These are phyloP conservation scores for Nemophila menziesii DNA, from an alignment of 257 asterid genomes.

Conservation along the genomic window DNA sequence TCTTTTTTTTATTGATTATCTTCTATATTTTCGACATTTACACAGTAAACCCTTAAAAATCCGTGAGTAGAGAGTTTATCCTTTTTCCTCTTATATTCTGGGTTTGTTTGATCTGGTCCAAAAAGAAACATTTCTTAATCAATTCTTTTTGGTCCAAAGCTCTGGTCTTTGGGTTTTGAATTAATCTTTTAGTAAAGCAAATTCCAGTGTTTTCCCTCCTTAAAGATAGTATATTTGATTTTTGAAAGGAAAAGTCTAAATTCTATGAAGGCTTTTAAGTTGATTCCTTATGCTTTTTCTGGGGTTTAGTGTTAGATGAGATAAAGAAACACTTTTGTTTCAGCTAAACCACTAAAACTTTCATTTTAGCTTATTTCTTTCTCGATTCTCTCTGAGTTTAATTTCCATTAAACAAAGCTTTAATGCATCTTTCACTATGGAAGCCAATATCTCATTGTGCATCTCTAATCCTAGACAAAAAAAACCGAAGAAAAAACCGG, in stretches of 20 bases:
- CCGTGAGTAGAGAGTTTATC: neutral
- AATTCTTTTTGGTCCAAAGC: slow-evolving; percentile 12
- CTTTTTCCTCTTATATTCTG: slow-evolving; percentile 6
- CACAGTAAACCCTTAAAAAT: slow-evolving; percentile 1
- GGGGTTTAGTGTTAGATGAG: slow-evolving; percentile 37
- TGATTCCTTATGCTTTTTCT: slow-evolving; percentile 60
- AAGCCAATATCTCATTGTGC: slow-evolving; percentile 97
- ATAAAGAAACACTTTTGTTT: slow-evolving; percentile 26
- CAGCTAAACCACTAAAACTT: slow-evolving; percentile 14
- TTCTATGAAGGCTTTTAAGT: slow-evolving; percentile 53
- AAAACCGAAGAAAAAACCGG: slow-evolving; percentile 69
- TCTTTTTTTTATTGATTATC: neutral
- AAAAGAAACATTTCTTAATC: slow-evolving; percentile 5
- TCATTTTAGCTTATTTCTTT: slow-evolving; percentile 18
- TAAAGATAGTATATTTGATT: slow-evolving; percentile 30
- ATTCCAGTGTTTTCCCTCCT: slow-evolving; percentile 33
- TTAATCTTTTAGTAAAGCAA: slow-evolving; percentile 23
- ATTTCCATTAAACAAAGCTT: slow-evolving; percentile 21
- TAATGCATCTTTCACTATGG: slow-evolving; percentile 97
- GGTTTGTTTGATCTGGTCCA: slow-evolving; percentile 46
- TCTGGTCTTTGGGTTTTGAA: slow-evolving; percentile 36
- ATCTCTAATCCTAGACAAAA: slow-evolving; percentile 79
- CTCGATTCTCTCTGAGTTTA: slow-evolving; percentile 19
- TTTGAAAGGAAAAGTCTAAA: slow-evolving; percentile 51
- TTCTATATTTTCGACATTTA: slow-evolving; percentile 1